Evolutionary conservation across 257 asterid species (phyloP), one percentile per base, ranked within the genome.

Genomic region (Nicotiana knightiana): DNA sequence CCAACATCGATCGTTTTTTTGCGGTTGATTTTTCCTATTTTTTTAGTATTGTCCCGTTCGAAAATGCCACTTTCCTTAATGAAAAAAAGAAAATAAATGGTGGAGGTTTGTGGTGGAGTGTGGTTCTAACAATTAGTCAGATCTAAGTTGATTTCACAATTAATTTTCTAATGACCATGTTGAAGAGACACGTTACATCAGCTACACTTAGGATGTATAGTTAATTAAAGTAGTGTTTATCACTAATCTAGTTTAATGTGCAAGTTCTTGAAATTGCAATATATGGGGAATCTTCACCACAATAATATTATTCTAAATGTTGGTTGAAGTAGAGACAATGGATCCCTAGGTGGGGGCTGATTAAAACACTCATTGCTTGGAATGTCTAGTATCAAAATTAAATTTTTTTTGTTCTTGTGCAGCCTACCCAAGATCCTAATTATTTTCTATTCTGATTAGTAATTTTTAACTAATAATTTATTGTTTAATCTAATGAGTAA

Each of bases 281-380:
- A 89, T 84, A 55, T 84, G 71, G 86, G 86, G 91, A 92, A 90
- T 92, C 91, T 92, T 89, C 82, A 87, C 82, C 88, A 88, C 93
- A 92, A 89, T 90, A 86, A 88, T 90, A 87, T 81, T 89, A 93
- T 93, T 93, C 96, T 86, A 82, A 76, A 91, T 92, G 98, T 90
- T 88, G 96, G 97, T 90, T 87, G 97, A 89, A 88, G 83, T 6
- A 67, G 93, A 84, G 98, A 92, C 98, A 92, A 77, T 89, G 87
- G 89, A 84, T 89, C 90, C 96, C 87, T 63, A 84, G 89, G 93
- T 91, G 90, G 94, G 93, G 94, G 82, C 92, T 85, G 86, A 87
- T 86, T 88, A 85, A 73, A 85, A 84, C 91, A 90, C 90, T 86
- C 80, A 87, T 91, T 86, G 86, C 87, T 87, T 89, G 85, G 86